Percentiles rank a stretch among this genome's conserved stretches.
These are phyloP conservation scores for Vitis hybrid DNA, from an alignment of 177 flowering plant species.

Conservation along the genomic window DNA sequence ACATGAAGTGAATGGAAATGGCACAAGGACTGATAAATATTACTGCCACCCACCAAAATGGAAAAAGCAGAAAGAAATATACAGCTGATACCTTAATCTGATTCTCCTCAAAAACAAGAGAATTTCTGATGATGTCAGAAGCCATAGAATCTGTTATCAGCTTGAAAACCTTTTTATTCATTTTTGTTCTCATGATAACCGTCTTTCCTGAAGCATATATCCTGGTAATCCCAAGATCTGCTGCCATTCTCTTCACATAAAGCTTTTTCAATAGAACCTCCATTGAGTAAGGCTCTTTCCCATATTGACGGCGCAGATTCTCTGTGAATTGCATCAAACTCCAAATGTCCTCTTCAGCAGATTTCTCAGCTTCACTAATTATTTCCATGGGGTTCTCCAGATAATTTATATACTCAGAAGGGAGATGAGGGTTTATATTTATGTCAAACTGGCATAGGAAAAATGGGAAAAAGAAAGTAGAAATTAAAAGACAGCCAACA, in stretches of 20 bases:
- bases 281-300: slow-evolving; percentile 94
- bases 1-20: background rate
- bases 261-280: slow-evolving; percentile 87
- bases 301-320: slow-evolving; percentile 81
- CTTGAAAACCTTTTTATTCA: slow-evolving; percentile 77
- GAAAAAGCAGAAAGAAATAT: background rate
- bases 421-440: slow-evolving; percentile 69
- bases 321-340: slow-evolving; percentile 85
- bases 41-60: background rate
- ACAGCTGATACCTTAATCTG: slow-evolving; percentile 65
- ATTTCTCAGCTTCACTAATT: slow-evolving; percentile 74
- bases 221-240: slow-evolving; percentile 84
- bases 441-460: slow-evolving; percentile 68
- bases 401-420: slow-evolving; percentile 92
- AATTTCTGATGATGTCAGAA: slow-evolving; percentile 59
- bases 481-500: background rate
- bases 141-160: slow-evolving; percentile 72
- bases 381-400: slow-evolving; percentile 87
- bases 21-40: background rate
- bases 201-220: slow-evolving; percentile 81
- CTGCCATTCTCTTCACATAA: slow-evolving; percentile 93
- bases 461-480: slow-evolving; percentile 11
- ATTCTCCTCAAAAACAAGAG: slow-evolving; percentile 58
- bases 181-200: slow-evolving; percentile 78
- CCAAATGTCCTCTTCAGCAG: slow-evolving; percentile 82